Conservation (phyloP, 306 rosid species). For the Mucuna pruriens region DNA sequence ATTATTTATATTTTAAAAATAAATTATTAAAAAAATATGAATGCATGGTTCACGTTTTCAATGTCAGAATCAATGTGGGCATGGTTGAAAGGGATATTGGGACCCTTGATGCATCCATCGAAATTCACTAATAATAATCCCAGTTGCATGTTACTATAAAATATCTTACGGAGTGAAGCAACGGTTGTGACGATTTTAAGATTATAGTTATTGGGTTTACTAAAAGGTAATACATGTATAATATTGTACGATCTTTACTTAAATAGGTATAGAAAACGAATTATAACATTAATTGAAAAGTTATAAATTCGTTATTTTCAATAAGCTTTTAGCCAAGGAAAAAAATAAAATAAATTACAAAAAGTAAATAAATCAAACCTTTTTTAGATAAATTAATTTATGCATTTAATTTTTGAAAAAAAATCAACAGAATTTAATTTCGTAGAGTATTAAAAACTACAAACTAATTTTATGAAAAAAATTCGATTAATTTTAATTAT, state of each 20-base stretch:
- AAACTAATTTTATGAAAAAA: too few species aligned
- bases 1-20: neutral
- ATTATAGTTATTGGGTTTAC: too few species aligned
- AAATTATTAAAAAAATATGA: neutral
- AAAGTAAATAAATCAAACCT: too few species aligned
- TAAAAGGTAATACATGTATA: neutral
- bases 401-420: too few species aligned
- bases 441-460: too few species aligned
- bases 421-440: too few species aligned
- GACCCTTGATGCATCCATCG: slow-evolving; percentile 20
- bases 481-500: too few species aligned
- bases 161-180: neutral
- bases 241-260: too few species aligned
- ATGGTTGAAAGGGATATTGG: slow-evolving; percentile 16
- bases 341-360: neutral
- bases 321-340: neutral
- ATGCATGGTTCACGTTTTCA: slow-evolving; percentile 29
- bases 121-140: neutral
- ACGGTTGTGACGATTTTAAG: too few species aligned
- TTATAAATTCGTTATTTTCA: neutral
- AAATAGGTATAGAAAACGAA: neutral
- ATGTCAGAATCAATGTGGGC: neutral
- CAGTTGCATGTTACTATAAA: neutral
- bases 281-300: neutral
- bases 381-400: neutral